Evolutionary conservation across 2,329 filamentous ascomycete genomes (phyloP).

Genomic region (Myriosclerotinia curreyana): DNA sequence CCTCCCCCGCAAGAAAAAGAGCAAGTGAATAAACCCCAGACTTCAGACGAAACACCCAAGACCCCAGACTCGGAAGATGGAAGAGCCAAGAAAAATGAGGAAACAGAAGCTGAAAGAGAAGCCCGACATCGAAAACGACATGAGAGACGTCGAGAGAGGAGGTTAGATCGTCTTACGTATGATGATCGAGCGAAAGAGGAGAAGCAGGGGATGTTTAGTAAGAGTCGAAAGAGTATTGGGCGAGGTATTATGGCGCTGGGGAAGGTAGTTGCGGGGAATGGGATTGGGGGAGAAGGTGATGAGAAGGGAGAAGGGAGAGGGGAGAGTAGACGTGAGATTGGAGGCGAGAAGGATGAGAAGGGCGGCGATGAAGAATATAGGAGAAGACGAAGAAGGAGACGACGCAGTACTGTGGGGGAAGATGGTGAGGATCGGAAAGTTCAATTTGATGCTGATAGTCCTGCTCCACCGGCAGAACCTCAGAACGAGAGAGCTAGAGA

Average conservation of each 20-base stretch:
- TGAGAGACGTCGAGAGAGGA: background rate
- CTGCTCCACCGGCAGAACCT: too few species aligned
- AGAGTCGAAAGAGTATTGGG: conserved; percentile 12
- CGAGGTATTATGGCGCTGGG: background rate
- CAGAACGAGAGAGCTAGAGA: too few species aligned
- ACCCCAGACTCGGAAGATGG: background rate
- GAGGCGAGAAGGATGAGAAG: background rate
- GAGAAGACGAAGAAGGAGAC: background rate
- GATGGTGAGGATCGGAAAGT: background rate
- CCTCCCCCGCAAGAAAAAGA: too few species aligned
- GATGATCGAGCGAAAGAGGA: background rate
- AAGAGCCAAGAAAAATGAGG: background rate
- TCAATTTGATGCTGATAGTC: background rate
- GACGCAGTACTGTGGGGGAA: background rate
- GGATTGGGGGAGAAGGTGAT: background rate
- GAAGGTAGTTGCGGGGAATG: background rate
- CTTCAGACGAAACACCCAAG: too few species aligned
- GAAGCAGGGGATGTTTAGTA: background rate
- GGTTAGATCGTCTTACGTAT: background rate
- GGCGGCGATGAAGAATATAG: background rate
- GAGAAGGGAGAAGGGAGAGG: background rate
- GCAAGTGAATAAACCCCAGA: too few species aligned
- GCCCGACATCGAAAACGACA: background rate
- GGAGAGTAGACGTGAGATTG: background rate
- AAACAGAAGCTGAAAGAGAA: background rate